These are phyloP conservation scores for Polyrhizophydium stewartii DNA, from an alignment of 371 early-diverging fungal genomes.

Conservation along the genomic window DNA sequence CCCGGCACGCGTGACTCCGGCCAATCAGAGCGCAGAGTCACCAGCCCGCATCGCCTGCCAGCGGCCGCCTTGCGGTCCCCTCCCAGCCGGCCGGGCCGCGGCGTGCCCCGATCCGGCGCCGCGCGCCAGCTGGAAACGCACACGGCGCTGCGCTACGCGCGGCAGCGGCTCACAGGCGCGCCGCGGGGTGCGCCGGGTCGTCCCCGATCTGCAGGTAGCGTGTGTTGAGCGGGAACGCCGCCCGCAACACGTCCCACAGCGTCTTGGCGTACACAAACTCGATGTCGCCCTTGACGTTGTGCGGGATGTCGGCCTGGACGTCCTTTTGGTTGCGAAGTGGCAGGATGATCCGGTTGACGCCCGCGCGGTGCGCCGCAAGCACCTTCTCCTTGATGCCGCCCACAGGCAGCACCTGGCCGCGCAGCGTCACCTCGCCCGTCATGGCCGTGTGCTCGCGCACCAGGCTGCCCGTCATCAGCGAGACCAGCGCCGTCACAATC, in stretches of 20 bases:
- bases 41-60: too few relatives aligned
- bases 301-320: conserved; percentile 59
- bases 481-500: conserved; percentile 71
- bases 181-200: too few relatives aligned
- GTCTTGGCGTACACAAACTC: conserved; percentile 67
- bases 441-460: conserved; percentile 60
- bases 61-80: too few relatives aligned
- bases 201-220: too few relatives aligned
- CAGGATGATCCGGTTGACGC: conserved; percentile 47
- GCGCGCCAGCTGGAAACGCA: too few relatives aligned
- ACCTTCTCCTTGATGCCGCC: conserved; percentile 86
- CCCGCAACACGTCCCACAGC: conserved; percentile 64
- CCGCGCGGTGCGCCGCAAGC: conserved; percentile 78
- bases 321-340: conserved; percentile 45
- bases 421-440: conserved; percentile 85
- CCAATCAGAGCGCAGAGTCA: too few relatives aligned
- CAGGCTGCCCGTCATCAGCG: conserved; percentile 58
- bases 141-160: too few relatives aligned
- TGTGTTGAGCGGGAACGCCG: conserved; percentile 35
- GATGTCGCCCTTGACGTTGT: conserved; percentile 59
- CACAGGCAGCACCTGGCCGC: conserved; percentile 80
- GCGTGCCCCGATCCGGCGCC: too few relatives aligned
- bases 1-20: too few relatives aligned
- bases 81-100: too few relatives aligned
- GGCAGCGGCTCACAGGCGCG: too few relatives aligned